phyloP scores from a whole-genome alignment of 192 early-diverging fungal species.

The Thoreauomyces humboldtii region DNA sequence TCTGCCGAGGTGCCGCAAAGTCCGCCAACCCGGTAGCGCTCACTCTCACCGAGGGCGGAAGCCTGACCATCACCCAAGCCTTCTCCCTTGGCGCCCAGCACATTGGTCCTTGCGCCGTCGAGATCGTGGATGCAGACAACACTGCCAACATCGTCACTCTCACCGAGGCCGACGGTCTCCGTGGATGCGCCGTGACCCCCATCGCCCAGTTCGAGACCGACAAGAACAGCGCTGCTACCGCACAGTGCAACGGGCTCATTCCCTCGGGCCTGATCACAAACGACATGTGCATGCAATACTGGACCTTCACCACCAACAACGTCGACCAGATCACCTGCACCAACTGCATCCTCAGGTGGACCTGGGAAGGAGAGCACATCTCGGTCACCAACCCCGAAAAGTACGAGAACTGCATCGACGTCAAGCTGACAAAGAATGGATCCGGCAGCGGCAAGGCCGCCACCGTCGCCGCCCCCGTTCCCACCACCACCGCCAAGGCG shows the following conservation, averaged over 20 bases:
- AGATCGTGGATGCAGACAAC: constrained; percentile 34
- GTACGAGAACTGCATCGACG: constrained; percentile 38
- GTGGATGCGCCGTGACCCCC: constrained; percentile 28
- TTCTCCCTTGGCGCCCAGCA: constrained; percentile 37
- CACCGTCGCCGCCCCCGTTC: neutral
- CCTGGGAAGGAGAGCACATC: constrained; percentile 32
- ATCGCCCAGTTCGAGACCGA: constrained; percentile 26
- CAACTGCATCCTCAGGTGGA: constrained; percentile 38
- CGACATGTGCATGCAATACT: constrained; percentile 40
- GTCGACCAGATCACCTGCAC: constrained; percentile 36
- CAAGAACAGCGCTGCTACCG: constrained; percentile 14
- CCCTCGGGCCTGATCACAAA: constrained; percentile 34
- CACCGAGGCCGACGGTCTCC: constrained; percentile 6
- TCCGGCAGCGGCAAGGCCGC: neutral
- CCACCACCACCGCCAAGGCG: neutral
- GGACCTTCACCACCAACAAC: constrained; percentile 38
- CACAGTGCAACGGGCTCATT: constrained; percentile 17
- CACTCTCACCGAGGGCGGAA: constrained; percentile 22
- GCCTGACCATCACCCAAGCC: constrained; percentile 30
- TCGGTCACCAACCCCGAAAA: constrained; percentile 19
- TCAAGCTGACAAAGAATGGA: constrained; percentile 9
- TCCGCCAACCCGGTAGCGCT: constrained; percentile 1
- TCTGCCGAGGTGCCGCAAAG: constrained; percentile 26
- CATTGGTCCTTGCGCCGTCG: constrained; percentile 36
- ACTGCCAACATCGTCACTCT: constrained; percentile 9